Base-by-base conservation (phyloP, 78 protist species). In the Dictyostelium brefeldianum region DNA sequence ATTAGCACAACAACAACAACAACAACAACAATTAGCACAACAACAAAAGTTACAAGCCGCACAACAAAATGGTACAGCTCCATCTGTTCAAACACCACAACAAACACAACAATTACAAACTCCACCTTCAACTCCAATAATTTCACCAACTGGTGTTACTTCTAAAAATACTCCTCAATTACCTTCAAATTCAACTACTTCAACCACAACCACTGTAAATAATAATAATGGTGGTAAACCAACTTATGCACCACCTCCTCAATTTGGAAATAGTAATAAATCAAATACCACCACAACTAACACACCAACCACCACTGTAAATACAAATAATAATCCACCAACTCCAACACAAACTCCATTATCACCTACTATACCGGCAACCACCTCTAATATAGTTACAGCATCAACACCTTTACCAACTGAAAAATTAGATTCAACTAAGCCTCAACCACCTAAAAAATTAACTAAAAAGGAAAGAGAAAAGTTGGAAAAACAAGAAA, bases 401-500 rank as follows among this genome's bases (percentile, higher is more conserved):
- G 6, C 29, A 29, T 31, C 73, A 25, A 65, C 36, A 3, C 22
- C 70, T 5, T 25, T 31, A n/a, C 17, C 71, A 22, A 29, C 46
- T 4, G 73, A 59, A 59, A 59, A 59, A 22, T 25, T 22, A 11
- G 25, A 14, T 59, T 22, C n/a, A 59, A 20, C n/a, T 8, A 29
- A 59, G n/a, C 25, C 69, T 0, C n/a, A 59, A 59, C 29, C 69
- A 59, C 29, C 69, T 22, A 59, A 59, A 18, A 59, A 59, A 59
- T 59, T 59, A 65, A 65, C 73, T 12, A 65, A 29, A 65, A 65
- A 65, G 27, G 73, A 65, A 14, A 65, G 29, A 29, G 73, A 65
- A 29, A 59, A 59, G 10, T 0, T 20, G 14, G 73, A 65, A 31
- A 65, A 29, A 29, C n/a, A 51, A 51, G 15, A 51, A 51, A 12